A percentile compares a stretch with the other conserved stretches of the same genome.
phyloP scores from a whole-genome alignment of 192 early-diverging fungal species.

The Glomus cerebriforme region DNA sequence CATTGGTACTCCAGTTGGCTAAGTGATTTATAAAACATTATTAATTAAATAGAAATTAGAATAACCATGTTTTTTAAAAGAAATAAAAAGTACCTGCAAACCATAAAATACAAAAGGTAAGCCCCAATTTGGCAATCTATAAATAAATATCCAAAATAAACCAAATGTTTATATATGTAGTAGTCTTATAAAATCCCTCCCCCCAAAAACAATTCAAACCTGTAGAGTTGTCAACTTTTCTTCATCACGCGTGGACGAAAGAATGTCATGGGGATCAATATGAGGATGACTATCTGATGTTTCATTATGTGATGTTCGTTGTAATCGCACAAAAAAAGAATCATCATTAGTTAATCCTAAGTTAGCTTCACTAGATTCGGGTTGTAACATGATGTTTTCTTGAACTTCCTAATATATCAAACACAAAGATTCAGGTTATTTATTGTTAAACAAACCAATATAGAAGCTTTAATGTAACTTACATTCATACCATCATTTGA shows the following conservation, averaged over 20 bases:
- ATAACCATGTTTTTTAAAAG: not conserved
- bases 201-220: conserved; percentile 30
- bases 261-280: conserved; percentile 7
- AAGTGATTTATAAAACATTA: not conserved
- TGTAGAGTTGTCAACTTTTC: conserved; percentile 21
- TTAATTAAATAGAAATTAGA: not conserved
- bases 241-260: not conserved
- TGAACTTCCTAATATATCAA: not conserved
- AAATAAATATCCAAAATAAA: conserved; percentile 23
- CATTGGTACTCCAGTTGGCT: conserved; percentile 74
- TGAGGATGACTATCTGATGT: not conserved
- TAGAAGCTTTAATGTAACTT: not conserved
- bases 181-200: not conserved
- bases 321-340: not conserved
- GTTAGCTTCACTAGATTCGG: not conserved
- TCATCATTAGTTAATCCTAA: not conserved
- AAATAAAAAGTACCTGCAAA: conserved; percentile 49
- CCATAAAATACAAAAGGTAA: conserved; percentile 76
- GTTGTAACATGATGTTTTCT: not conserved
- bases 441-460: not conserved
- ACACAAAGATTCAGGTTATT: not conserved
- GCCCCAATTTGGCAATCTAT: conserved; percentile 62
- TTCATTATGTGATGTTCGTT: not conserved
- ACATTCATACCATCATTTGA: conserved; percentile 15
- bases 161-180: not conserved